phyloP scores from a whole-genome alignment of 129 eudicot species.

The Kitagawia praeruptora region DNA sequence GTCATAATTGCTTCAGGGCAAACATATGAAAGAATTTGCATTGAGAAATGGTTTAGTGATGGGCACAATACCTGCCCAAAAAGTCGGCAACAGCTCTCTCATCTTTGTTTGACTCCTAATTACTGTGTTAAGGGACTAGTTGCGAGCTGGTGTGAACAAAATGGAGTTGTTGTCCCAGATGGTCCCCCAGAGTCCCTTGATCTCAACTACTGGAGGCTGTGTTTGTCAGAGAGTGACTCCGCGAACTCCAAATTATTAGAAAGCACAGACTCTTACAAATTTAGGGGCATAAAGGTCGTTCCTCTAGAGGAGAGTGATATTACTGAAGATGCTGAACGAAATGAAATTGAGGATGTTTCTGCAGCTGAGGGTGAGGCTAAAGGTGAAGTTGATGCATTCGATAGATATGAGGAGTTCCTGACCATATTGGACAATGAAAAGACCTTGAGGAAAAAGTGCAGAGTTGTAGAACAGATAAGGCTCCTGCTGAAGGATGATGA shows the following conservation, averaged over 20 bases:
- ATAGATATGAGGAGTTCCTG: constrained; percentile 49
- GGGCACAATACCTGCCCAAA: constrained; percentile 99
- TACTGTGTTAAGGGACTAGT: constrained; percentile 95
- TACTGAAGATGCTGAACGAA: constrained; percentile 58
- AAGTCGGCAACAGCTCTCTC: constrained; percentile 78
- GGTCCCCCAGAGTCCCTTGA: constrained; percentile 97
- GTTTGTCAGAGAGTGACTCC: constrained; percentile 66
- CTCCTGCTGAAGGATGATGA: constrained; percentile 85
- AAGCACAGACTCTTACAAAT: constrained; percentile 44
- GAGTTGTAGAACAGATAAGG: constrained; percentile 78
- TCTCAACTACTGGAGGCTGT: constrained; percentile 92
- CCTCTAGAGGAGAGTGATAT: constrained; percentile 58
- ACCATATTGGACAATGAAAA: constrained; percentile 38
- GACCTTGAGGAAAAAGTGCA: constrained; percentile 48
- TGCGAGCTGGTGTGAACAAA: constrained; percentile 96
- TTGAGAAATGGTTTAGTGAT: constrained; percentile 94
- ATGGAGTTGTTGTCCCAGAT: constrained; percentile 69
- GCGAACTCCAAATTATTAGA: constrained; percentile 47
- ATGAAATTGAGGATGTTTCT: constrained; percentile 40
- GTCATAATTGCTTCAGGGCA: constrained; percentile 96
- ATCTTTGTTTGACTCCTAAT: constrained; percentile 85
- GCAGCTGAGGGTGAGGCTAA: constrained; percentile 46
- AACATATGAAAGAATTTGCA: constrained; percentile 87
- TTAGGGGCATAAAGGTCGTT: constrained; percentile 75
- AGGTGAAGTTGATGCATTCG: constrained; percentile 22